These are phyloP conservation scores for Penicillium sp. DNA, from an alignment of 2,329 filamentous ascomycete species.

Conservation along the genomic window DNA sequence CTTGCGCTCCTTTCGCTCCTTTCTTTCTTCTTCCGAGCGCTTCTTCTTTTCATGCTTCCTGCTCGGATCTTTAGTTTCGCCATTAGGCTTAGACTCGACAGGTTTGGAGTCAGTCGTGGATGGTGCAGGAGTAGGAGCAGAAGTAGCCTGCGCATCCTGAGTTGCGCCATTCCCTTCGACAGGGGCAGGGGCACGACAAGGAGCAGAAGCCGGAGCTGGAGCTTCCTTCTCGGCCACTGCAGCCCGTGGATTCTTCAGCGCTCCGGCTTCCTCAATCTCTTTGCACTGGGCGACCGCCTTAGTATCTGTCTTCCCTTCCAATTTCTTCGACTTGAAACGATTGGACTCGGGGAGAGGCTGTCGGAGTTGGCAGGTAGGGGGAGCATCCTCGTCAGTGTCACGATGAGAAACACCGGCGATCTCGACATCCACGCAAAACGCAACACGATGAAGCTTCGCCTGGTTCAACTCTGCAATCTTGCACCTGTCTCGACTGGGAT, in stretches of 20 bases:
- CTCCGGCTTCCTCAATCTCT: slow-evolving; percentile 70
- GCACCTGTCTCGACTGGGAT: slow-evolving; percentile 75
- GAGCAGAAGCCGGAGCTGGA: background rate
- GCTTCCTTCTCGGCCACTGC: slow-evolving; percentile 56
- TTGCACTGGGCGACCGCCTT: slow-evolving; percentile 58
- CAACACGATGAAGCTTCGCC: slow-evolving; percentile 78
- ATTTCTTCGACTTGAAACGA: slow-evolving; percentile 32
- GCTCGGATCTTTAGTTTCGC: slow-evolving; percentile 46
- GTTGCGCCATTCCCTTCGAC: background rate
- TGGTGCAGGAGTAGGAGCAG: background rate
- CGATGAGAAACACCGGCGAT: slow-evolving; percentile 86
- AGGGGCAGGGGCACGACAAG: background rate
- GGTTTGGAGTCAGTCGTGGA: slow-evolving; percentile 5
- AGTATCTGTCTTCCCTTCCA: slow-evolving; percentile 55
- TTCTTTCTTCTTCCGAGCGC: slow-evolving; percentile 86
- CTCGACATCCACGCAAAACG: slow-evolving; percentile 96
- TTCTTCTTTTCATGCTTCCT: slow-evolving; percentile 97
- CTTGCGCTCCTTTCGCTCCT: slow-evolving; percentile 87
- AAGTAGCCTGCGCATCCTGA: slow-evolving; percentile 7
- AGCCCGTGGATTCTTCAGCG: slow-evolving; percentile 65
- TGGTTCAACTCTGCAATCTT: slow-evolving; percentile 74
- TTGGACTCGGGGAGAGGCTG: slow-evolving; percentile 26
- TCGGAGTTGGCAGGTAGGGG: slow-evolving; percentile 31
- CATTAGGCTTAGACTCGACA: slow-evolving; percentile 26
- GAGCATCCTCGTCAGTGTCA: slow-evolving; percentile 56